Conservation (phyloP, 2,329 filamentous ascomycete genomes). For the Penicillium occitanis region DNA sequence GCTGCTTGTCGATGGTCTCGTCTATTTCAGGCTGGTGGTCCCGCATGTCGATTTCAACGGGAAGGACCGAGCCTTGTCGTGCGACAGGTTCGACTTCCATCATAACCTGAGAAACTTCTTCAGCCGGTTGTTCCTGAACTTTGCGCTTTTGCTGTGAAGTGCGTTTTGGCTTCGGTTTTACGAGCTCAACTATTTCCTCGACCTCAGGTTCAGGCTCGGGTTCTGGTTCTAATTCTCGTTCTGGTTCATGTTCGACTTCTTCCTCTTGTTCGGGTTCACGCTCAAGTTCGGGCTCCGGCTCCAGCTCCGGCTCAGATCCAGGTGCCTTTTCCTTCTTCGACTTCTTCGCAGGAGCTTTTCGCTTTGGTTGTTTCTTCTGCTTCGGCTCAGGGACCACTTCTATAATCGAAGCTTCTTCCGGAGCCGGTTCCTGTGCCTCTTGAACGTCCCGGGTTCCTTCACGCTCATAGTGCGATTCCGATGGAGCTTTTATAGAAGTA, state of each 20-base stretch:
- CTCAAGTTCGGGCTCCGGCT: slow-evolving; percentile 3
- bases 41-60: slow-evolving; percentile 32
- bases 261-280: slow-evolving; percentile 11
- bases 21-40: slow-evolving; percentile 37
- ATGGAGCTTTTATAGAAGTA: neutral
- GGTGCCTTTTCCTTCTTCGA: slow-evolving; percentile 18
- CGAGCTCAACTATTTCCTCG: neutral
- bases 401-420: neutral
- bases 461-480: neutral
- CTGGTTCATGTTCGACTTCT: slow-evolving; percentile 3
- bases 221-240: neutral
- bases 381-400: slow-evolving; percentile 14
- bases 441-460: slow-evolving; percentile 1
- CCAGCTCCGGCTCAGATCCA: slow-evolving; percentile 1
- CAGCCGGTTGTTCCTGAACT: neutral
- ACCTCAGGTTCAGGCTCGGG: neutral
- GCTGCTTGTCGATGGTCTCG: slow-evolving; percentile 25
- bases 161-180: neutral
- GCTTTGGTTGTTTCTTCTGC: slow-evolving; percentile 19
- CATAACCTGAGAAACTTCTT: neutral
- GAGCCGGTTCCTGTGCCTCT: neutral
- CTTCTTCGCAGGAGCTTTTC: slow-evolving; percentile 23
- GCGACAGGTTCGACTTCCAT: slow-evolving; percentile 6
- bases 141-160: neutral
- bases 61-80: slow-evolving; percentile 32